Base-by-base conservation (phyloP, 1,139 yeast genomes). In the Candida sp. region DNA sequence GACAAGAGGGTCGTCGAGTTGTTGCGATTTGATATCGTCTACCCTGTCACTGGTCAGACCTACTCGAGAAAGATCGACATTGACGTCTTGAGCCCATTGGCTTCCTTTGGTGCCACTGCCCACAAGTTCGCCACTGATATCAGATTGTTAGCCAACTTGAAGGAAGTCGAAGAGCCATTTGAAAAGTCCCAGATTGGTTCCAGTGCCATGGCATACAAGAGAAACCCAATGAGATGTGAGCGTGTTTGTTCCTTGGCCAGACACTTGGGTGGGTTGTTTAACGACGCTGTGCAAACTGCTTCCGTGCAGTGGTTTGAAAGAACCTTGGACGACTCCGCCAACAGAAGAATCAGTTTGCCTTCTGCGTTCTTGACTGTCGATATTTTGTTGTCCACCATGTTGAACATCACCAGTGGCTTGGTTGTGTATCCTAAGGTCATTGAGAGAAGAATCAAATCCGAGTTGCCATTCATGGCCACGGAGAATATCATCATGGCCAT, bases 261-360 rank as follows among this genome's bases (percentile, higher is more conserved):
- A 79, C 98, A 94, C 72, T 74, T 94, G 72, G 97, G 97, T 60
- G 88, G 97, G 23, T 79, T 92, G 63, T 88, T 88, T 77, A 91
- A 82, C 67, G 98, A 94, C 71, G 96, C 98, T 49, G 88, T 94
- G 61, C 96, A 92, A 74, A 94, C 99, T 50, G 96, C 98, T 9
- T 88, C 97, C 37, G 98, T 96, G 44, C 99, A 96, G 77, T 96
- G 99, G 99, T 94, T 96, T 69, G 99, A 96, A 79, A 90, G 99
- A 80, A 96, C 99, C 42, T 82, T 94, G 66, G 99, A 96, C 72
- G 99, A 96, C 74, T 89, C 97, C 53, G 99, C 99, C 53, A 94
- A 93, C 65, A 89, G 99, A 79, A 88, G 99, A 79, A 96, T 96
- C 63, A 90, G 97, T 33, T 80, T 94, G 59, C 99, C 99, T 48